Conservation (phyloP, 768 basidiomycete genomes). For the Hericium alpestre region DNA sequence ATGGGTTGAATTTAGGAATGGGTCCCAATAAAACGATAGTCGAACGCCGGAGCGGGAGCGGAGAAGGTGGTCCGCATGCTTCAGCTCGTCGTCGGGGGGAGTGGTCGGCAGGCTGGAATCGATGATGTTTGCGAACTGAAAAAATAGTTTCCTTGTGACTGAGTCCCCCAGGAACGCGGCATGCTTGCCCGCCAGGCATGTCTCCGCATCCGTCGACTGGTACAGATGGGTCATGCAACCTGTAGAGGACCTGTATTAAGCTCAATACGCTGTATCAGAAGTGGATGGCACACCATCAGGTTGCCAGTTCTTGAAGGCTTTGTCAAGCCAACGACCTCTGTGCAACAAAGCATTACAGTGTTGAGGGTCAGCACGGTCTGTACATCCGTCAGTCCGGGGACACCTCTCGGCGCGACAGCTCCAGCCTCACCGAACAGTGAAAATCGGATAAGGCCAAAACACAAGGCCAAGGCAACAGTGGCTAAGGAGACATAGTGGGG, state of each 20-base stretch:
- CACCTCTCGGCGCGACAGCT: neutral
- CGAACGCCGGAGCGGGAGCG: constrained; percentile 33
- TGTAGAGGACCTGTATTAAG: constrained; percentile 18
- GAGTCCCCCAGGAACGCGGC: constrained; percentile 82
- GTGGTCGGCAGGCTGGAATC: constrained; percentile 45
- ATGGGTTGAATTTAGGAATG: constrained; percentile 66
- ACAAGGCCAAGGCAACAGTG: constrained; percentile 27
- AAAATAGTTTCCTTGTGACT: constrained; percentile 70
- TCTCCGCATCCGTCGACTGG: constrained; percentile 37
- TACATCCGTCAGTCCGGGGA: constrained; percentile 7
- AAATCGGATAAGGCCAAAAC: constrained; percentile 32
- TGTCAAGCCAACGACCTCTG: constrained; percentile 72
- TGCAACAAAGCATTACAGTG: constrained; percentile 65
- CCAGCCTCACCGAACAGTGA: constrained; percentile 18
- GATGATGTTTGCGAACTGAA: constrained; percentile 52
- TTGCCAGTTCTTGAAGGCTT: constrained; percentile 65
- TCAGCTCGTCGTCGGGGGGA: constrained; percentile 45
- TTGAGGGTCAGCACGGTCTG: constrained; percentile 64
- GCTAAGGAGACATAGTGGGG: constrained; percentile 37
- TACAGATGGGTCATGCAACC: constrained; percentile 77
- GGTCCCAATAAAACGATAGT: constrained; percentile 74
- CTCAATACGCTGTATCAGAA: neutral
- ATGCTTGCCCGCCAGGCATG: constrained; percentile 47
- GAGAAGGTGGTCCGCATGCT: constrained; percentile 57
- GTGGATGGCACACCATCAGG: constrained; percentile 53